A percentile compares a stretch with the other conserved stretches of the same genome.
Evolutionary conservation across 495 filamentous ascomycete genomes (phyloP).

Genomic region (Penicillium canariense): DNA sequence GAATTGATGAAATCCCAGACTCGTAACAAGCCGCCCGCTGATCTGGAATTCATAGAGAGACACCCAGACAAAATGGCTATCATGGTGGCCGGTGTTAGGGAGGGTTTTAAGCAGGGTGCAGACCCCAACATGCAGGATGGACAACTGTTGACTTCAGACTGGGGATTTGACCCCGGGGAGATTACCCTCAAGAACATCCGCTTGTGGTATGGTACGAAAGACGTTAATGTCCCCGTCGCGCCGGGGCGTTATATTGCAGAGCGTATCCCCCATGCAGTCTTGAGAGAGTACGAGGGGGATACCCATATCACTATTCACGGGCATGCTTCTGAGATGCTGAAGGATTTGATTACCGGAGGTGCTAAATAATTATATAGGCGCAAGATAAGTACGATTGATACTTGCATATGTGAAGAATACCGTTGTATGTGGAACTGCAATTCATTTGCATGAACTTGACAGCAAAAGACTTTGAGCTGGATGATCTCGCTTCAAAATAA

Average conservation of each 20-base stretch:
- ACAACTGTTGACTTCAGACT: slow-evolving; percentile 5
- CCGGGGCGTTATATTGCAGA: slow-evolving; percentile 3
- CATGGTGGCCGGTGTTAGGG: background rate
- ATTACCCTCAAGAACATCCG: background rate
- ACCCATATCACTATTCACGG: slow-evolving; percentile 4
- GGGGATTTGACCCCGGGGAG: slow-evolving; percentile 4
- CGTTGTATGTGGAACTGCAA: too few relatives aligned
- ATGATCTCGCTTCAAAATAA: too few relatives aligned
- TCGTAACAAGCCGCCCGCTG: background rate
- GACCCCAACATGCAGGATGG: slow-evolving; percentile 1
- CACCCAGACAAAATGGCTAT: slow-evolving; percentile 1
- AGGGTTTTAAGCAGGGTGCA: slow-evolving; percentile 2
- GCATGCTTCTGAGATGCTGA: background rate
- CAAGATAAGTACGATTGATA: background rate
- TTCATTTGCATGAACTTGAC: too few relatives aligned
- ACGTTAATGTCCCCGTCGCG: slow-evolving; percentile 1
- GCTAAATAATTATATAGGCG: background rate
- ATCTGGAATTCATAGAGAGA: slow-evolving; percentile 1
- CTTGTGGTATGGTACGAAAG: slow-evolving; percentile 8
- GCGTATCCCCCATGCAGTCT: background rate
- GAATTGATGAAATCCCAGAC: slow-evolving; percentile 1
- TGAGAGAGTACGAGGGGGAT: slow-evolving; percentile 3
- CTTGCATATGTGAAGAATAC: too few relatives aligned
- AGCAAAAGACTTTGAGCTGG: too few relatives aligned
- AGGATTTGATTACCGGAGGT: slow-evolving; percentile 1